These are phyloP conservation scores for Leucaena leucocephala DNA, from an alignment of 306 rosid species.

Conservation along the genomic window DNA sequence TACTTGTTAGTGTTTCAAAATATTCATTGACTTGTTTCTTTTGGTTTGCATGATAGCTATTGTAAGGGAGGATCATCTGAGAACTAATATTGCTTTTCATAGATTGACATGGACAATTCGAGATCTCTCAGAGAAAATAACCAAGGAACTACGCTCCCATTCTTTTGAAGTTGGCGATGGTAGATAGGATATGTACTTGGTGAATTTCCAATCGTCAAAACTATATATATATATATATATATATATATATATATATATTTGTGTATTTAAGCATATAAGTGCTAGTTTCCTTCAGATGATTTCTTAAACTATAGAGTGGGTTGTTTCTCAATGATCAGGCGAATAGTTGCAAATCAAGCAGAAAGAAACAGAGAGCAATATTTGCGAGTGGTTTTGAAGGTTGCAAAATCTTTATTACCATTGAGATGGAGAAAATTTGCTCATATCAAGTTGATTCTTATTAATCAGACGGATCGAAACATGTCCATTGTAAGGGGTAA, in stretches of 20 bases:
- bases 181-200: slow-evolving; percentile 35
- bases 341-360: slow-evolving; percentile 38
- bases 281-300: not conserved
- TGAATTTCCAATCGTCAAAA: not conserved
- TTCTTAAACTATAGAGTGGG: not conserved
- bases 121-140: slow-evolving; percentile 33
- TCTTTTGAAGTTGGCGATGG: slow-evolving; percentile 28
- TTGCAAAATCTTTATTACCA: slow-evolving; percentile 41
- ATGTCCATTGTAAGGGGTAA: slow-evolving; percentile 27
- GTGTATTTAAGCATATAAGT: not conserved
- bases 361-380: slow-evolving; percentile 38
- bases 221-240: not conserved
- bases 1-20: not conserved
- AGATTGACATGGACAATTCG: slow-evolving; percentile 45
- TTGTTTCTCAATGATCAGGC: slow-evolving; percentile 33
- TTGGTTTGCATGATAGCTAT: not conserved
- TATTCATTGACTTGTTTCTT: not conserved
- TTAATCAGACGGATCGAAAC: slow-evolving; percentile 34
- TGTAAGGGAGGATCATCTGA: slow-evolving; percentile 24
- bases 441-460: slow-evolving; percentile 39
- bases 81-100: slow-evolving; percentile 15
- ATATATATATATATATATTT: no score
- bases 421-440: slow-evolving; percentile 50
- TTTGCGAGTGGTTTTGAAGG: slow-evolving; percentile 41
- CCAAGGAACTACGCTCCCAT: slow-evolving; percentile 34